Conservation (phyloP, 768 basidiomycete species). For the Calocera viscosa region DNA sequence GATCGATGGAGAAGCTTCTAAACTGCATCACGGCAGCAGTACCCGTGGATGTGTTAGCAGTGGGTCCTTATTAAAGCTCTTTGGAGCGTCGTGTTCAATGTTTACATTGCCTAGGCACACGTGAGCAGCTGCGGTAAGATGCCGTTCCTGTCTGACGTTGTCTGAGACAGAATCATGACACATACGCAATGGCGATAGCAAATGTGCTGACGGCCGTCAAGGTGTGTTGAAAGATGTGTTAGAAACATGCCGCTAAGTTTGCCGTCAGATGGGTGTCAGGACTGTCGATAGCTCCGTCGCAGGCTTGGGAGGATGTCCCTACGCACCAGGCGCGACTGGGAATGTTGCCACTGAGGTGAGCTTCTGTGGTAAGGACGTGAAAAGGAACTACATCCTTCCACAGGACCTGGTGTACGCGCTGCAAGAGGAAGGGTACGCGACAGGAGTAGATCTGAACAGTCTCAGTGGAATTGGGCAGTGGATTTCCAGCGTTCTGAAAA, state of each 20-base stretch:
- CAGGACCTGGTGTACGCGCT: constrained; percentile 73
- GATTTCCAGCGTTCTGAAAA: constrained; percentile 57
- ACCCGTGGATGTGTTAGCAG: constrained; percentile 58
- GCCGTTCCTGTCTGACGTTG: neutral
- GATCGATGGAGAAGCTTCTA: constrained; percentile 52
- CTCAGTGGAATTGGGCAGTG: constrained; percentile 70
- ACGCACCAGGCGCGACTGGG: constrained; percentile 89
- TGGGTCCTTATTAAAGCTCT: constrained; percentile 22
- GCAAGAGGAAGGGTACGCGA: constrained; percentile 44
- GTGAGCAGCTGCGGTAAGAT: constrained; percentile 27
- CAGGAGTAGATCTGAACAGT: constrained; percentile 49
- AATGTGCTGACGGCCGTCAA: constrained; percentile 20
- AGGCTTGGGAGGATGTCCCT: constrained; percentile 90
- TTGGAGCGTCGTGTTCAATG: neutral
- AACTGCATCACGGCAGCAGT: constrained; percentile 53
- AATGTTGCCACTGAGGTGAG: constrained; percentile 76
- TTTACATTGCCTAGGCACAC: constrained; percentile 35
- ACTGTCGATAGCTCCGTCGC: constrained; percentile 62
- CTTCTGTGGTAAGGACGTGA: neutral
- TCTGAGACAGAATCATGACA: constrained; percentile 64
- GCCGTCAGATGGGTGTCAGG: constrained; percentile 59
- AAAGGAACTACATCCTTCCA: neutral
- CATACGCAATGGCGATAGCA: constrained; percentile 58
- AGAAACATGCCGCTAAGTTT: no score
- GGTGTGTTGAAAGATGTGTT: no score